Percentiles rank a stretch among this genome's conserved stretches.
Conservation (phyloP, 768 basidiomycete genomes). For the Boletellus sp. region DNA sequence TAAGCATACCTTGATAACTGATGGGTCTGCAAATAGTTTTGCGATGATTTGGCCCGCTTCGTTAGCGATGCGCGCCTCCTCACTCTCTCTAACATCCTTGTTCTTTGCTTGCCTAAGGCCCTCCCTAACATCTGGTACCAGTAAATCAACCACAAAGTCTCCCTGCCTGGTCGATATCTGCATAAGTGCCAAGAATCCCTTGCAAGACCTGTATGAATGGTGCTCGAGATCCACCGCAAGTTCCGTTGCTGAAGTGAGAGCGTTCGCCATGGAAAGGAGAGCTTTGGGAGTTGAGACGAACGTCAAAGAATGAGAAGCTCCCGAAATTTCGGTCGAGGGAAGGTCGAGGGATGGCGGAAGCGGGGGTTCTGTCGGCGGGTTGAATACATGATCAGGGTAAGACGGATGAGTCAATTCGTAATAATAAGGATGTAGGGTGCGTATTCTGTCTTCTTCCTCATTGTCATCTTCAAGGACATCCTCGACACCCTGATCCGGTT, state of each 20-base stretch:
- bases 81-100: constrained; percentile 8
- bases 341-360: constrained; percentile 57
- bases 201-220: constrained; percentile 81
- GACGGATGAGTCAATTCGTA: constrained; percentile 76
- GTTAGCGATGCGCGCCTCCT: constrained; percentile 15
- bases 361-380: constrained; percentile 43
- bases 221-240: constrained; percentile 95
- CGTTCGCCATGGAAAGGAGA: constrained; percentile 61
- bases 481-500: constrained; percentile 19
- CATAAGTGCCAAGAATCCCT: constrained; percentile 90
- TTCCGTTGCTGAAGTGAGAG: constrained; percentile 63
- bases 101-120: constrained; percentile 66
- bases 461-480: constrained; percentile 12
- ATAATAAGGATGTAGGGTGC: constrained; percentile 70
- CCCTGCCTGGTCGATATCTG: constrained; percentile 80
- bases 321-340: constrained; percentile 27
- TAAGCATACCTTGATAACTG: constrained; percentile 70
- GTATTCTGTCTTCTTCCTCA: constrained; percentile 22
- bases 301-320: constrained; percentile 43
- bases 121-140: constrained; percentile 59
- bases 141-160: constrained; percentile 85
- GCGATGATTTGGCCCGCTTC: constrained; percentile 47
- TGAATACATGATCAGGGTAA: constrained; percentile 70
- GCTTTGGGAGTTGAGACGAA: constrained; percentile 61
- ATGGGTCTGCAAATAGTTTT: constrained; percentile 66